A percentile compares a stretch with the other conserved stretches of the same genome.
Conservation (phyloP, 441 rosid species). For the Erodium trifolium region DNA sequence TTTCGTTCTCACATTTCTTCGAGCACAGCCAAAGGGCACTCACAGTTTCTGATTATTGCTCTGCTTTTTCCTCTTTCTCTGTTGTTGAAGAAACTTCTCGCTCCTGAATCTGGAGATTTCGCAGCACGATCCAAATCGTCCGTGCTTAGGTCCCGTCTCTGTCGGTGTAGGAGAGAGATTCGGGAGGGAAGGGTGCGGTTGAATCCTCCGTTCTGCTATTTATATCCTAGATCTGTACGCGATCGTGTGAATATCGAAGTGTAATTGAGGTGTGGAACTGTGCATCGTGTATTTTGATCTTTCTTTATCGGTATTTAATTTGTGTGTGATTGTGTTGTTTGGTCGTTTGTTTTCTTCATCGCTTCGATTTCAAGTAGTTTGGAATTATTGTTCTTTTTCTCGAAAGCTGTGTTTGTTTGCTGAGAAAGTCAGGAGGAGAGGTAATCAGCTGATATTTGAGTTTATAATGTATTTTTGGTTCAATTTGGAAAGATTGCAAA, state of each 20-base stretch:
- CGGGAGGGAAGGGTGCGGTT: not conserved
- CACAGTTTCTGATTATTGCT: not conserved
- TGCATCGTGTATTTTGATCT: not conserved
- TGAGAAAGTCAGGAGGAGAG: not conserved
- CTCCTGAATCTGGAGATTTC: not conserved
- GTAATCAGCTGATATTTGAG: not conserved
- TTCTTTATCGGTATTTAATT: not conserved
- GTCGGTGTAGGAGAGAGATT: no score
- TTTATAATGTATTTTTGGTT: not conserved
- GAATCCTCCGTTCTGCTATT: not conserved
- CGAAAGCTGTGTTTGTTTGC: slow-evolving; percentile 9
- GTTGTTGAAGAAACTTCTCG: not conserved
- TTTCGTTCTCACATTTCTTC: not conserved
- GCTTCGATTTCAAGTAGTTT: not conserved
- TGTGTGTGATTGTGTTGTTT: not conserved
- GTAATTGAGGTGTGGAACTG: not conserved
- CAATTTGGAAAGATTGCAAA: not conserved
- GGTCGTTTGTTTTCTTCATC: not conserved
- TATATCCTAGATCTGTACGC: not conserved
- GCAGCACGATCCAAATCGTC: not conserved
- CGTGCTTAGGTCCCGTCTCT: not conserved
- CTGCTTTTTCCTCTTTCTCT: not conserved
- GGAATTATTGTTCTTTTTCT: slow-evolving; percentile 13
- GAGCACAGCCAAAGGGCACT: not conserved
- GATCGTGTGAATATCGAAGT: not conserved